Conservation (phyloP, 768 basidiomycete genomes). For the Boletales sp. region DNA sequence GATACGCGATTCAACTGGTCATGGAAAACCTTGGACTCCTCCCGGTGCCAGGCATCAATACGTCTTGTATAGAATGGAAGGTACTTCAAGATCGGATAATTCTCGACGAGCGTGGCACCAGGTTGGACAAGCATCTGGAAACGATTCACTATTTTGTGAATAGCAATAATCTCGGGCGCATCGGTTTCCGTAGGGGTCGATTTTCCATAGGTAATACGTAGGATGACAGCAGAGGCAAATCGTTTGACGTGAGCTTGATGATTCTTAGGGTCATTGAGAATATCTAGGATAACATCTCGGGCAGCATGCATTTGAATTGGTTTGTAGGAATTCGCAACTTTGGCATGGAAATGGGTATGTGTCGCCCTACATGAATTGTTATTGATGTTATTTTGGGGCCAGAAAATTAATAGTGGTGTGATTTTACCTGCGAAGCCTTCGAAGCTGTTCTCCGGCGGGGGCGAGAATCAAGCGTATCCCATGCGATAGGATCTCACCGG, state of each 20-base stretch:
- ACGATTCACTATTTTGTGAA: slow-evolving; percentile 34
- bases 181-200: slow-evolving; percentile 26
- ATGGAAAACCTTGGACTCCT: slow-evolving; percentile 55
- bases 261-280: slow-evolving; percentile 28
- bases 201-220: slow-evolving; percentile 35
- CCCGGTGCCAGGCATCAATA: slow-evolving; percentile 50
- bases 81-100: slow-evolving; percentile 37
- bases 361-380: slow-evolving; percentile 39
- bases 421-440: slow-evolving; percentile 54
- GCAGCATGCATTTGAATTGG: slow-evolving; percentile 43
- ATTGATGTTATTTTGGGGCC: background rate
- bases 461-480: slow-evolving; percentile 57
- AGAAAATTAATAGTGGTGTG: background rate
- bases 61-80: slow-evolving; percentile 62
- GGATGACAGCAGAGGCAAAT: slow-evolving; percentile 32
- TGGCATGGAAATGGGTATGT: slow-evolving; percentile 57
- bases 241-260: slow-evolving; percentile 56
- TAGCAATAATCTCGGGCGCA: slow-evolving; percentile 29
- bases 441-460: slow-evolving; percentile 54
- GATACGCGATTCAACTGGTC: slow-evolving; percentile 46
- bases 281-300: slow-evolving; percentile 28
- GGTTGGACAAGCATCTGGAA: slow-evolving; percentile 35
- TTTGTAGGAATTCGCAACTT: slow-evolving; percentile 44
- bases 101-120: slow-evolving; percentile 35
- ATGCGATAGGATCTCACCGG: slow-evolving; percentile 55